Base-by-base conservation (phyloP, 192 early-diverging fungal species). In the Gryganskiella cystojenkinii region DNA sequence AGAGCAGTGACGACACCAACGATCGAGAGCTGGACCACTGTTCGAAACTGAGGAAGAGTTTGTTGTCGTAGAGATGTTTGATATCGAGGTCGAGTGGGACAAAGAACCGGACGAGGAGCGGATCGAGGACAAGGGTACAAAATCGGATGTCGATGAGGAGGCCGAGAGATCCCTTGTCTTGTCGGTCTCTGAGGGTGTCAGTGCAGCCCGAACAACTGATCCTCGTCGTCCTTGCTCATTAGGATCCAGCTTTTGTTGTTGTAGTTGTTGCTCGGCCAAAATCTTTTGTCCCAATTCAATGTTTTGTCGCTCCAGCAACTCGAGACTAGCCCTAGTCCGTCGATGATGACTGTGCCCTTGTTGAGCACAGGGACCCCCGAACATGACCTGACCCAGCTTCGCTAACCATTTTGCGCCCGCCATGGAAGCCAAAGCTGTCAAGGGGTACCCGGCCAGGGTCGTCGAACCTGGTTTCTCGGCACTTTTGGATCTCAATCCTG, bases 361-460 rank as follows among this genome's bases (percentile, higher is more conserved):
- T 8, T 66, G 58, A 4, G 65, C 33, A 40, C 73, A 76, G 5
- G 59, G 60, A 19, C 65, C 58, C 14, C 73, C 65, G 63, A 76
- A 76, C 17, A 76, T 62, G 28, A 76, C 30, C 28, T 76, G 65
- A 3, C 73, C 73, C 10, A 76, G 66, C 24, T 68, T 76, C 1
- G 73, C 59, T 1, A 76, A 25, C 57, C 44, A 58, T 52, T 52
- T 62, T 5, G 73, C 64, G 0, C 73, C 73, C 10, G 51, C 51
- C 5, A 30, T 46, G 11, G 64, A 67, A 3, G 65, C 58, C 22
- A 17, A 33, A 1, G 27, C 15, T 6, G 20, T 56, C 17, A 31
- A 51, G 61, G 8, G 7, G 19, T 19, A 40, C 5, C 7, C 5
- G 37, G 5, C 13, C 13, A 5, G 7, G 13, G 37, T 13, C 7